A percentile compares a stretch with the other conserved stretches of the same genome.
Conservation (phyloP, 768 basidiomycete genomes). For the Trametes maxima region DNA sequence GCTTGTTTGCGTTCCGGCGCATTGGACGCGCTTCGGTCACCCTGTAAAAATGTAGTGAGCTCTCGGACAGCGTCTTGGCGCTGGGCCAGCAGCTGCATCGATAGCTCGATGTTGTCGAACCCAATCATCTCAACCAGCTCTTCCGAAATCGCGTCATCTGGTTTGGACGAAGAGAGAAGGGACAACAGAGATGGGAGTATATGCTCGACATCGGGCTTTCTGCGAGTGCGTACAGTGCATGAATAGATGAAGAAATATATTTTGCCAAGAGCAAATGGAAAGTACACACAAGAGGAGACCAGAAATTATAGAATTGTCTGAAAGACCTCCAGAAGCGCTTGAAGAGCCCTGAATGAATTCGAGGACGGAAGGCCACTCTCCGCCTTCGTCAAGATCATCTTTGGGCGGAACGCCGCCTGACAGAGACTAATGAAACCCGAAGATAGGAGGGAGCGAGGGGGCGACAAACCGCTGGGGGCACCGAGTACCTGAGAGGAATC, state of each 20-base stretch:
- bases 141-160: slow-evolving; percentile 73
- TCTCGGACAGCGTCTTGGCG: slow-evolving; percentile 37
- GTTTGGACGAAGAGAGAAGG: slow-evolving; percentile 50
- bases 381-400: slow-evolving; percentile 17
- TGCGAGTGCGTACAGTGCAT: slow-evolving; percentile 10
- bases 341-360: slow-evolving; percentile 17
- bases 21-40: not conserved
- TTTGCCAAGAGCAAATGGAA: not conserved
- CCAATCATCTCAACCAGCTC: slow-evolving; percentile 83
- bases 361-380: slow-evolving; percentile 26
- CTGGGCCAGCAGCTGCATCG: slow-evolving; percentile 65
- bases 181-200: slow-evolving; percentile 31
- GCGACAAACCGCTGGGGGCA: slow-evolving; percentile 1
- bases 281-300: slow-evolving; percentile 27
- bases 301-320: slow-evolving; percentile 7
- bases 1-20: not conserved
- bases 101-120: slow-evolving; percentile 80
- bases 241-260: slow-evolving; percentile 1
- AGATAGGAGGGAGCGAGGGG: not conserved
- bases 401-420: not conserved
- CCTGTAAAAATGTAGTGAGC: slow-evolving; percentile 2
- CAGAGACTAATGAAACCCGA: not conserved
- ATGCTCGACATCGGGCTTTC: slow-evolving; percentile 33
- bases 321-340: not conserved
- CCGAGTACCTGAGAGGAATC: not conserved